Evolutionary conservation across 352 stramenopile genomes (phyloP).

Genomic region (Pythium sp.): DNA sequence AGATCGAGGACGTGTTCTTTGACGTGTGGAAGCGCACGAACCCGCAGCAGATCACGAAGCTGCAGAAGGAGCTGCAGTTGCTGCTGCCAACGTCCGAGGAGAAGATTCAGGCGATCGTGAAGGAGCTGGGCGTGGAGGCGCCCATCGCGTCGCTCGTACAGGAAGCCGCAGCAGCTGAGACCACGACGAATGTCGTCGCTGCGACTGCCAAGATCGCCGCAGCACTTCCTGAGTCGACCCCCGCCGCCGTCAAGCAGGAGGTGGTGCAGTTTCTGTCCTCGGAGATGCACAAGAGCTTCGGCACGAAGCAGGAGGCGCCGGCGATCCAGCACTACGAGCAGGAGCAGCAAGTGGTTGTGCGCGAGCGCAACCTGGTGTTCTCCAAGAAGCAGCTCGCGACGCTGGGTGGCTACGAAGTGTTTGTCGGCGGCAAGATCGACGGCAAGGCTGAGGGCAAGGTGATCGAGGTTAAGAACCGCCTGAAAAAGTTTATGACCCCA

Average conservation of each 20-base stretch:
- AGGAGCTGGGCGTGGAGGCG: conserved; percentile 46
- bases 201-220: conserved; percentile 43
- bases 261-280: conserved; percentile 75
- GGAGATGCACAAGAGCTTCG: conserved; percentile 81
- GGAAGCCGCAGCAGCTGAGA: conserved; percentile 48
- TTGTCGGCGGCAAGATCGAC: conserved; percentile 85
- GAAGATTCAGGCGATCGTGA: conserved; percentile 55
- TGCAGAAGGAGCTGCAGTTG: conserved; percentile 50
- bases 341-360: conserved; percentile 48
- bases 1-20: conserved; percentile 83
- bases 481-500: conserved; percentile 65
- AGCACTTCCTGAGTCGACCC: conserved; percentile 47
- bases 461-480: conserved; percentile 84
- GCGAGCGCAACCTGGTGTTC: conserved; percentile 75
- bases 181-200: conserved; percentile 35
- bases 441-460: conserved; percentile 71
- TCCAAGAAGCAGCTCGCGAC: conserved; percentile 63
- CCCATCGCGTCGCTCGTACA: conserved; percentile 57
- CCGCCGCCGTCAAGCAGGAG: conserved; percentile 47
- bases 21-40: conserved; percentile 79
- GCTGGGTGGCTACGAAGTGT: conserved; percentile 45
- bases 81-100: conserved; percentile 44
- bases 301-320: conserved; percentile 52
- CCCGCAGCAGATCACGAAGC: conserved; percentile 45
- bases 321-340: conserved; percentile 73